Conservation (phyloP, 2,329 filamentous ascomycete species). For the Aspergillus uvarum region DNA sequence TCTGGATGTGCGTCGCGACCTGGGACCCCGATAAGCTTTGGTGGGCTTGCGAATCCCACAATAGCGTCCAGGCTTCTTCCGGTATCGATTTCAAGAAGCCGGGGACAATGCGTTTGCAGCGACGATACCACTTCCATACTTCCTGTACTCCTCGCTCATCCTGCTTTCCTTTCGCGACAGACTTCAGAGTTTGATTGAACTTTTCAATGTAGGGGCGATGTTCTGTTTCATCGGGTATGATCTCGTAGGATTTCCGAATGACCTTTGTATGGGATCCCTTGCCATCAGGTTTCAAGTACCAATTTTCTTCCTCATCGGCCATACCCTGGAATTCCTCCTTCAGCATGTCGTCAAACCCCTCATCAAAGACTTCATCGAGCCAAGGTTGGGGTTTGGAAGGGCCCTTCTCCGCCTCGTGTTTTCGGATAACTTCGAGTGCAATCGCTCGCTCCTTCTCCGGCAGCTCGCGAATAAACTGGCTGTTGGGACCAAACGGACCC, state of each 20-base stretch:
- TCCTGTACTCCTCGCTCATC: constrained; percentile 35
- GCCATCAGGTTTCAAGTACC: constrained; percentile 28
- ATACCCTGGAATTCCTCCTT: constrained; percentile 40
- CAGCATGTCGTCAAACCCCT: constrained; percentile 44
- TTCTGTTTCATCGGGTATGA: constrained; percentile 33
- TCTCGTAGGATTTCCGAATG: constrained; percentile 29
- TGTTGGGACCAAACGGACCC: constrained; percentile 45
- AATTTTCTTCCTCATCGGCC: constrained; percentile 38
- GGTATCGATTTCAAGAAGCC: constrained; percentile 58
- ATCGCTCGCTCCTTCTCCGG: constrained; percentile 43
- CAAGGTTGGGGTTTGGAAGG: constrained; percentile 24
- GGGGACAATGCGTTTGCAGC: constrained; percentile 49
- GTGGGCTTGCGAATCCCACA: constrained; percentile 62
- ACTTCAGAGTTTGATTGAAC: constrained; percentile 42
- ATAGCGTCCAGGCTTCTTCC: constrained; percentile 58
- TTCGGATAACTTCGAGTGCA: constrained; percentile 43
- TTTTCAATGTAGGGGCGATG: constrained; percentile 41
- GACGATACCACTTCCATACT: constrained; percentile 52
- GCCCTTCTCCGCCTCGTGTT: constrained; percentile 41
- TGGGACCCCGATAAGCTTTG: constrained; percentile 46
- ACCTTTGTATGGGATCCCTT: constrained; percentile 19
- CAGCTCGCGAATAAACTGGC: constrained; percentile 44
- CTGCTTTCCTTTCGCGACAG: constrained; percentile 28
- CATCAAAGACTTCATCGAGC: constrained; percentile 41
- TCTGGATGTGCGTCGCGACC: constrained; percentile 60